Conservation (phyloP, 306 rosid species). For the Lathyrus oleraceus region DNA sequence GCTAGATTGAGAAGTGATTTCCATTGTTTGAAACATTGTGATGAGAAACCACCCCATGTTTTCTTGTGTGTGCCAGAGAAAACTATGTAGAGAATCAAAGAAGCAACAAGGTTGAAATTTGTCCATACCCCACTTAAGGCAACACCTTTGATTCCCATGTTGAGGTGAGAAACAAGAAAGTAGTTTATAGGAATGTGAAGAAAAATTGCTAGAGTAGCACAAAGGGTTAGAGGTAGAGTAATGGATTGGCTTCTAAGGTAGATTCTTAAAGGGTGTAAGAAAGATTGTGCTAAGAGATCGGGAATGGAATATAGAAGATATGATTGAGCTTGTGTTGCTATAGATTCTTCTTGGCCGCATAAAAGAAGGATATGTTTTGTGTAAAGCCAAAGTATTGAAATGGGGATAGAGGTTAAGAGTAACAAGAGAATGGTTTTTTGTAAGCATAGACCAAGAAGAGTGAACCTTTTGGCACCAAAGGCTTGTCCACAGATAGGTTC, state of each 20-base stretch:
- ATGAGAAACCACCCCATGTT: conserved; percentile 83
- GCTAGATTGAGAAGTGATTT: conserved; percentile 62
- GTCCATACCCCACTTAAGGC: conserved; percentile 77
- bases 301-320: conserved; percentile 82
- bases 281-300: conserved; percentile 78
- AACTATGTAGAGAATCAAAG: conserved; percentile 60
- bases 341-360: conserved; percentile 71
- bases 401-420: conserved; percentile 57
- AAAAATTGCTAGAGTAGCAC: conserved; percentile 71
- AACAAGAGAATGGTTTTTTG: conserved; percentile 75
- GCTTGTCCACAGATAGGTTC: conserved; percentile 94
- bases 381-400: conserved; percentile 80
- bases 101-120: conserved; percentile 71
- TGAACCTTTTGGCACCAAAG: conserved; percentile 69
- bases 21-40: conserved; percentile 71
- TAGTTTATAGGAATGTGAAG: conserved; percentile 81
- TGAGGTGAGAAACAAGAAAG: conserved; percentile 60
- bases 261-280: conserved; percentile 81
- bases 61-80: conserved; percentile 58
- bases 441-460: conserved; percentile 71
- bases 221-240: conserved; percentile 82
- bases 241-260: conserved; percentile 83
- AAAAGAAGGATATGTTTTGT: conserved; percentile 65
- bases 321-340: conserved; percentile 71
- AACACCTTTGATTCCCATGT: conserved; percentile 71